Evolutionary conservation across 768 basidiomycete genomes (phyloP).

Genomic region (Lentinula edodes): DNA sequence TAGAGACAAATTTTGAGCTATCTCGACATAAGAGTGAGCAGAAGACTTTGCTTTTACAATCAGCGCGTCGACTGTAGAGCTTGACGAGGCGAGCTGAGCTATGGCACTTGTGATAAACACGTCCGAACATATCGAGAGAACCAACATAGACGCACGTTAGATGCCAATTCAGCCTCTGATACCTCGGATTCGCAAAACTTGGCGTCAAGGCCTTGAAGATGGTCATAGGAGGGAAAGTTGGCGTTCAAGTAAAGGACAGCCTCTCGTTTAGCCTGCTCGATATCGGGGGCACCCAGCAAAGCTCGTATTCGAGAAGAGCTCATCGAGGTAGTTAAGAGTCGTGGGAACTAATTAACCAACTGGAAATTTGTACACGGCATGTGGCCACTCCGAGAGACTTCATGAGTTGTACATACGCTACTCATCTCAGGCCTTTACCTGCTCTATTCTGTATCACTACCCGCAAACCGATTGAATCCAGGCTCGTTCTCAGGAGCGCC

Average conservation of each 20-base stretch:
- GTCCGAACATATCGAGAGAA: constrained; percentile 8
- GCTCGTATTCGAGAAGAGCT: not conserved
- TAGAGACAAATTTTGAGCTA: constrained; percentile 72
- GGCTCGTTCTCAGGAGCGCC: too few relatives aligned
- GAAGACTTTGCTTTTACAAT: constrained; percentile 42
- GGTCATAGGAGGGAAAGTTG: constrained; percentile 41
- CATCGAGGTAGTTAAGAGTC: not conserved
- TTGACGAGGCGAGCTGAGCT: constrained; percentile 57
- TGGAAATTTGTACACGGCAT: too few relatives aligned
- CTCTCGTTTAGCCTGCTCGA: not conserved
- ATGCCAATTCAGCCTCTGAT: constrained; percentile 33
- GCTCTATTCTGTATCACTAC: too few relatives aligned
- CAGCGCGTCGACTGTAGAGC: constrained; percentile 38
- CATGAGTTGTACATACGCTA: too few relatives aligned
- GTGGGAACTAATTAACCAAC: too few relatives aligned
- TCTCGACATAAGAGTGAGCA: constrained; percentile 45
- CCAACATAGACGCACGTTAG: constrained; percentile 35
- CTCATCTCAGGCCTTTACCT: too few relatives aligned
- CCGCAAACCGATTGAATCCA: too few relatives aligned
- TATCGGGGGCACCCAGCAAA: not conserved
- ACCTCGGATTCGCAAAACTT: constrained; percentile 37
- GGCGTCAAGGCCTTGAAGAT: constrained; percentile 43
- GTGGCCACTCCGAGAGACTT: too few relatives aligned
- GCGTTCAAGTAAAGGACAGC: constrained; percentile 29
- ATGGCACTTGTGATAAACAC: constrained; percentile 31